Percentiles rank a stretch among this genome's conserved stretches.
Evolutionary conservation across 2,329 filamentous ascomycete genomes (phyloP).

Genomic region (Calonectria fujianensis): DNA sequence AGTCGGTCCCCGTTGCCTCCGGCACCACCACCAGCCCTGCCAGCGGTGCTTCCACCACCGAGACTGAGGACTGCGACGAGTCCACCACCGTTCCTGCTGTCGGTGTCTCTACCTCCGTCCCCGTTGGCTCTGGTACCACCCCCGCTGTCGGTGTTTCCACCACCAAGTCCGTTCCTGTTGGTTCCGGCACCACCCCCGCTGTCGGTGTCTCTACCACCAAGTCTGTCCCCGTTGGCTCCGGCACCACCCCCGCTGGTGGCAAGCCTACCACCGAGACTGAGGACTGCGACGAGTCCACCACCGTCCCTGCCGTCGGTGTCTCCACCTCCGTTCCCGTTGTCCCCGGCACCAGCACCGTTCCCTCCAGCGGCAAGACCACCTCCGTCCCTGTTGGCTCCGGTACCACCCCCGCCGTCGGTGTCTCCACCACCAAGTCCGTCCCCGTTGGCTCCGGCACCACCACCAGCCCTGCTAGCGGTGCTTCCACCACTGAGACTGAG

Average conservation of each 20-base stretch:
- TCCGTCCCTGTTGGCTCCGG: neutral
- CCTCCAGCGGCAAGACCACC: conserved; percentile 11
- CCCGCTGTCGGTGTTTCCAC: neutral
- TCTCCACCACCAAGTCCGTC: conserved; percentile 2
- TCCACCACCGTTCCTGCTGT: conserved; percentile 17
- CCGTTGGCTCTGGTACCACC: neutral
- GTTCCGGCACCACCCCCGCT: too few species aligned
- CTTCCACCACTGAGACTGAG: conserved; percentile 23
- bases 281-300: conserved; percentile 35
- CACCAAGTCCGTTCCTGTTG: conserved; percentile 13
- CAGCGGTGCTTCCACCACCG: neutral
- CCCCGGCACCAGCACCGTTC: neutral
- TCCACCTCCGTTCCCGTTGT: conserved; percentile 29
- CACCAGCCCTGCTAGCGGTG: conserved; percentile 25
- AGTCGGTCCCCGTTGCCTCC: neutral
- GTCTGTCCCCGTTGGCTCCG: conserved; percentile 5
- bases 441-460: neutral
- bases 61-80: neutral
- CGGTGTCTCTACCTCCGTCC: neutral
- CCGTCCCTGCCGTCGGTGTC: conserved; percentile 32
- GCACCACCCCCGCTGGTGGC: conserved; percentile 25
- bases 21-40: too few species aligned
- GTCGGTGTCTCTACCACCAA: neutral
- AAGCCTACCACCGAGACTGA: conserved; percentile 26
- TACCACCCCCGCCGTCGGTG: neutral